Evolutionary conservation across 805 yeast genomes (phyloP).

Genomic region (Myxozyma monticola): DNA sequence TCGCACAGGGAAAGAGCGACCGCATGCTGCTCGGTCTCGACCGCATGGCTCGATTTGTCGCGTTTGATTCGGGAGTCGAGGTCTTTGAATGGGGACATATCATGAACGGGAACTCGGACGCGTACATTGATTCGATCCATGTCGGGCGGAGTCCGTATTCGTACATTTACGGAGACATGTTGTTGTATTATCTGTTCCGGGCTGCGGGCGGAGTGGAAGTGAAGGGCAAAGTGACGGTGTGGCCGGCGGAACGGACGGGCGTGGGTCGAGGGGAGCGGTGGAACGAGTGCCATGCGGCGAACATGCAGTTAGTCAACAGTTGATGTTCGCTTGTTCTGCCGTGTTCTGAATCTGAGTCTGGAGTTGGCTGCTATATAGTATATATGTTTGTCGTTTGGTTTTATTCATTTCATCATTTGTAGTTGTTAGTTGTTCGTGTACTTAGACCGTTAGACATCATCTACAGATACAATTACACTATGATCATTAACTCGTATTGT

Average conservation of each 20-base stretch:
- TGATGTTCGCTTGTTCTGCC: background rate
- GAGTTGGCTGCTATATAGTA: too few species aligned
- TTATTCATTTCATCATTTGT: too few species aligned
- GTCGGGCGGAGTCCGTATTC: constrained; percentile 7
- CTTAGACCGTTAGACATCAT: too few species aligned
- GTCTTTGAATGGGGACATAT: constrained; percentile 17
- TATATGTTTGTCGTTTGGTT: too few species aligned
- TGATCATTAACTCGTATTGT: too few species aligned
- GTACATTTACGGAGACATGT: constrained; percentile 17
- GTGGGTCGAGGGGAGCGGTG: background rate
- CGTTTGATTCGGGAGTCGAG: constrained; percentile 7
- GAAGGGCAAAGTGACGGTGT: constrained; percentile 7
- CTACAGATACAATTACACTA: too few species aligned
- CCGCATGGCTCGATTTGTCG: constrained; percentile 11
- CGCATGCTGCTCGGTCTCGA: constrained; percentile 5
- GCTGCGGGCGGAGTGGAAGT: constrained; percentile 19
- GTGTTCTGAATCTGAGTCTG: too few species aligned
- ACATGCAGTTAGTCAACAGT: background rate
- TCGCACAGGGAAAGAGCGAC: background rate
- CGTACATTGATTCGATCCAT: constrained; percentile 15
- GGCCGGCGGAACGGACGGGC: constrained; percentile 4
- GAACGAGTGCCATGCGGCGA: constrained; percentile 11
- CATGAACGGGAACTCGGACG: constrained; percentile 7
- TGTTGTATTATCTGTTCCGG: constrained; percentile 21
- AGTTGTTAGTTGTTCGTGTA: too few species aligned